These are phyloP conservation scores for Neurospora sp. DNA, from an alignment of 495 filamentous ascomycete genomes.

Conservation along the genomic window DNA sequence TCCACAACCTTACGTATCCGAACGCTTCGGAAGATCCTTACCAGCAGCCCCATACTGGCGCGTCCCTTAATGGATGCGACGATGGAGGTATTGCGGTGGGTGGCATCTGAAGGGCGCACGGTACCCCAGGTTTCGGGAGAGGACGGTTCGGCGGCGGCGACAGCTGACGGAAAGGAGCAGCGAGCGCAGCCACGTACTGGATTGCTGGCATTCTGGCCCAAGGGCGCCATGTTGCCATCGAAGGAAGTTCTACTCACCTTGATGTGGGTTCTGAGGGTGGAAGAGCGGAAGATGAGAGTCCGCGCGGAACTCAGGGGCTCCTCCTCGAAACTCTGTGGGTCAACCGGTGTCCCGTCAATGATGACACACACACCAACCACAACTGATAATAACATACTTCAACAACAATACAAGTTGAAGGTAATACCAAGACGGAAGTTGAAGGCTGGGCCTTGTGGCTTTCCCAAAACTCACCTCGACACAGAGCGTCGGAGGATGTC, in stretches of 20 bases:
- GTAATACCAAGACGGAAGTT: background rate
- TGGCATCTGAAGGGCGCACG: conserved; percentile 36
- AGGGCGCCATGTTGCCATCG: conserved; percentile 37
- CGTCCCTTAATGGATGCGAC: conserved; percentile 86
- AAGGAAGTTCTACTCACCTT: conserved; percentile 42
- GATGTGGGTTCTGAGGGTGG: conserved; percentile 40
- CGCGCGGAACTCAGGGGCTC: conserved; percentile 9
- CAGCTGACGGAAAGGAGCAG: conserved; percentile 21
- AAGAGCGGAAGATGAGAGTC: conserved; percentile 29
- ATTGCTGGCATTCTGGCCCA: conserved; percentile 27
- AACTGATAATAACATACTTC: background rate
- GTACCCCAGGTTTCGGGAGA: conserved; percentile 29
- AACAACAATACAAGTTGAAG: background rate
- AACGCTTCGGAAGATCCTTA: conserved; percentile 45
- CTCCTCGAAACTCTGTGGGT: conserved; percentile 14
- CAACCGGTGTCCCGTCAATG: conserved; percentile 12
- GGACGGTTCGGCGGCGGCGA: conserved; percentile 26
- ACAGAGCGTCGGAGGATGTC: background rate
- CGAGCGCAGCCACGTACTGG: conserved; percentile 23
- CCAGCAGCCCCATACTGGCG: conserved; percentile 87
- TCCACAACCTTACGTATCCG: conserved; percentile 40
- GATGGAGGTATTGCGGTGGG: conserved; percentile 72
- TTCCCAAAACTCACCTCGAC: background rate
- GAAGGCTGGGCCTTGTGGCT: background rate
- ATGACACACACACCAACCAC: conserved; percentile 9